A percentile compares a stretch with the other conserved stretches of the same genome.
Conservation (phyloP, 1,284 basidiomycete species). For the Cryptococcus sp. region DNA sequence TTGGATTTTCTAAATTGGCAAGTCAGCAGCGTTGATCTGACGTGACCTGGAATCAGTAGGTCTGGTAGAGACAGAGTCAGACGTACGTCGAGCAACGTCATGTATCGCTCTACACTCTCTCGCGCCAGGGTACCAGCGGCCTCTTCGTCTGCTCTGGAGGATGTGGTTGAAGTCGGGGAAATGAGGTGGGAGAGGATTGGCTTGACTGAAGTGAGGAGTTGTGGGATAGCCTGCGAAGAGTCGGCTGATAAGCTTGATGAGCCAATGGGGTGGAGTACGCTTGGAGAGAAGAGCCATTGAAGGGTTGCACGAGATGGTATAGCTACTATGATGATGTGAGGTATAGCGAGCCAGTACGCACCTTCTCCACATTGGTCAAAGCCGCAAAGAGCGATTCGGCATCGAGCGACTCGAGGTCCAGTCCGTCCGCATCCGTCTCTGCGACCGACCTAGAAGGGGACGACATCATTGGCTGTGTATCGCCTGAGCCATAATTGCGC, state of each 20-base stretch:
- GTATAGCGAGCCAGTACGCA: conserved; percentile 12
- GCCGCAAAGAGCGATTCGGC: conserved; percentile 41
- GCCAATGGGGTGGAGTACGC: too few species aligned
- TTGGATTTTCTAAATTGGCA: conserved; percentile 45
- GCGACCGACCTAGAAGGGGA: not conserved
- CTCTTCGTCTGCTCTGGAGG: conserved; percentile 21
- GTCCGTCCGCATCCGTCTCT: conserved; percentile 16
- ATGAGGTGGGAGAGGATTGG: conserved; percentile 42
- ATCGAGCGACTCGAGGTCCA: conserved; percentile 44
- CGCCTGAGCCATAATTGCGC: too few species aligned
- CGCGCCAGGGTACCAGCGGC: conserved; percentile 24
- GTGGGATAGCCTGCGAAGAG: conserved; percentile 37
- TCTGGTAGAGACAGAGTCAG: conserved; percentile 1
- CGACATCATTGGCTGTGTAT: not conserved
- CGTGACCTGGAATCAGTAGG: not conserved
- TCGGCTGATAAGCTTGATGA: conserved; percentile 1
- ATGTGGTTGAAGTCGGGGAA: conserved; percentile 5
- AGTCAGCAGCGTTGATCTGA: not conserved
- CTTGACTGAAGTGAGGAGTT: conserved; percentile 40
- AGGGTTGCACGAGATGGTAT: too few species aligned
- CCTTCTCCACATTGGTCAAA: conserved; percentile 42
- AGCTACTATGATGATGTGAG: too few species aligned
- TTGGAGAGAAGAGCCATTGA: too few species aligned
- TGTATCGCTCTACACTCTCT: conserved; percentile 40
- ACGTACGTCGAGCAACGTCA: conserved; percentile 46